Evolutionary conservation across 192 early-diverging fungal genomes (phyloP).

Genomic region (Gryganskiella cystojenkinii): DNA sequence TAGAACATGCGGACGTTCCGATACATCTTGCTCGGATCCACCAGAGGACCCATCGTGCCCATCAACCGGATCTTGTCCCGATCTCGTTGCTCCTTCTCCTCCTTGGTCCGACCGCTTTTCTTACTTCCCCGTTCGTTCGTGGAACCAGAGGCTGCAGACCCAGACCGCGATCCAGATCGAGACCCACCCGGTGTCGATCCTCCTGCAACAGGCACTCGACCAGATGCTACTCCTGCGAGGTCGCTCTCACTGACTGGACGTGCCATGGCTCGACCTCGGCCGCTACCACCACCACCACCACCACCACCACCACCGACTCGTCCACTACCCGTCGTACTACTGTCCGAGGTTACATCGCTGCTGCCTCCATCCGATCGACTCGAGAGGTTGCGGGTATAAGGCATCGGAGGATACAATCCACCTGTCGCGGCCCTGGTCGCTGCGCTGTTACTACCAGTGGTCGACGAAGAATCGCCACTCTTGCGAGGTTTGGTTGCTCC

Average conservation of each 20-base stretch:
- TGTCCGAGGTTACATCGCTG: constrained; percentile 41
- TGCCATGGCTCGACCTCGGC: not conserved
- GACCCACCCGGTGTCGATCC: too few species aligned
- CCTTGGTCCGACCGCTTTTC: constrained; percentile 15
- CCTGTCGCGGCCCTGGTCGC: constrained; percentile 13
- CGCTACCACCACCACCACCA: not conserved
- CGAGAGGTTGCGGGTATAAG: constrained; percentile 23
- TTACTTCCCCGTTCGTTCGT: not conserved
- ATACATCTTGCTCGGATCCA: constrained; percentile 48
- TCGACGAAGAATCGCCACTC: constrained; percentile 24
- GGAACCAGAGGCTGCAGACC: not conserved
- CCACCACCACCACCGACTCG: not conserved
- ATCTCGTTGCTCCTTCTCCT: constrained; percentile 13
- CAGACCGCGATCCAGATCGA: not conserved
- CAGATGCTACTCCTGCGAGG: too few species aligned
- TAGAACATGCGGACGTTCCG: constrained; percentile 49
- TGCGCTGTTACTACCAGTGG: constrained; percentile 1
- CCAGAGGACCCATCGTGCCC: constrained; percentile 29
- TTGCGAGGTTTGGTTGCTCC: not conserved
- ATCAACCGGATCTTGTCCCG: constrained; percentile 31
- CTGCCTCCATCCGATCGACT: constrained; percentile 26
- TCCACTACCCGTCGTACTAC: constrained; percentile 12
- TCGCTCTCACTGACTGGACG: not conserved
- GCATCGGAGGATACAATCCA: constrained; percentile 22
- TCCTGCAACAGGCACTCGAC: too few species aligned